Percentiles rank a stretch among this genome's conserved stretches.
phyloP scores from a whole-genome alignment of 805 yeast species.

The Zygosaccharomyces kombuchaensis region DNA sequence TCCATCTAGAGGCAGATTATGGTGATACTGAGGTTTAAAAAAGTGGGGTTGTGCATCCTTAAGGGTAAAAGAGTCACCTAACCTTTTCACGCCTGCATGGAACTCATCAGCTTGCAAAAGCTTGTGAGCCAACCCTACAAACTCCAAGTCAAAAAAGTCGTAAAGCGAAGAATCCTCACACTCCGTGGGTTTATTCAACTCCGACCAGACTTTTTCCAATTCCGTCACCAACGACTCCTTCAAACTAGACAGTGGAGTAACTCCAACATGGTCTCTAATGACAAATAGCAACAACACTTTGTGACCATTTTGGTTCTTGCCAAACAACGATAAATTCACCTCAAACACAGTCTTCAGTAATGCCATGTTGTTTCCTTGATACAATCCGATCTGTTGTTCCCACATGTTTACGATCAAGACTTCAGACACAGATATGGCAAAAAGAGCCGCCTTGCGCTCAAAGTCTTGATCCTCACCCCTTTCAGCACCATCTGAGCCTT shows the following conservation, averaged over 20 bases:
- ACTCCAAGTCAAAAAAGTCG: conserved; percentile 82
- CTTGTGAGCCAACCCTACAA: conserved; percentile 81
- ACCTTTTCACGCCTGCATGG: conserved; percentile 48
- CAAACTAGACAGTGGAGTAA: conserved; percentile 73
- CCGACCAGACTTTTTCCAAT: conserved; percentile 71
- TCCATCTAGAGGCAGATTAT: conserved; percentile 88
- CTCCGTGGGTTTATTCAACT: conserved; percentile 67
- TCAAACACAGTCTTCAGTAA: conserved; percentile 92
- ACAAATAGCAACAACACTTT: conserved; percentile 77
- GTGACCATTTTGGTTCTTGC: conserved; percentile 49
- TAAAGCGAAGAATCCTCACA: conserved; percentile 49
- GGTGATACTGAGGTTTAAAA: conserved; percentile 71
- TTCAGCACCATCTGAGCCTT: conserved; percentile 97
- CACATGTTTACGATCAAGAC: conserved; percentile 87
- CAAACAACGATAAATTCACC: conserved; percentile 84
- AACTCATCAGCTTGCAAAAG: conserved; percentile 74
- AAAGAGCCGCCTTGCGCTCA: conserved; percentile 92
- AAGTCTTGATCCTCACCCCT: conserved; percentile 98
- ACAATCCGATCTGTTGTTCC: conserved; percentile 96
- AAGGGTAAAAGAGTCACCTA: conserved; percentile 60
- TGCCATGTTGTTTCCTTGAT: conserved; percentile 98
- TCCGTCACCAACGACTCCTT: conserved; percentile 67
- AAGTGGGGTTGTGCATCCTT: conserved; percentile 31
- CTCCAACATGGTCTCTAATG: conserved; percentile 86
- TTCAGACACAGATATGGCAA: conserved; percentile 90